Percentiles rank a stretch among this genome's conserved stretches.
Evolutionary conservation across 2,329 filamentous ascomycete species (phyloP).

Genomic region (Pseudopithomyces maydicus): DNA sequence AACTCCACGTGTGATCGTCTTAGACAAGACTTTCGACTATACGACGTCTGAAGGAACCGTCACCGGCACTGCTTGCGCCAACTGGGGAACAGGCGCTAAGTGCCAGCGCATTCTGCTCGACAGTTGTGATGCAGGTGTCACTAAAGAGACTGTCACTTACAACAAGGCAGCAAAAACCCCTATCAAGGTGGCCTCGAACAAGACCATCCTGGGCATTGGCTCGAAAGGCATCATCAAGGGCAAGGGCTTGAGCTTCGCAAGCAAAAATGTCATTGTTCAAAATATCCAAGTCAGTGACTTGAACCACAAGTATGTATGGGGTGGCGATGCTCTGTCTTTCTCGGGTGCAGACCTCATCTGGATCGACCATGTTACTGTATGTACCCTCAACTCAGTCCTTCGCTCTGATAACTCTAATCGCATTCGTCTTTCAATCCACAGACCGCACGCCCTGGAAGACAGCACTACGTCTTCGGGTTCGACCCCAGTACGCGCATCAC

Average conservation of each 20-base stretch:
- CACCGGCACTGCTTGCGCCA: conserved; percentile 44
- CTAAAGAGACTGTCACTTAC: conserved; percentile 48
- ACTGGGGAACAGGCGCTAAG: conserved; percentile 53
- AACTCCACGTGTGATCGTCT: conserved; percentile 43
- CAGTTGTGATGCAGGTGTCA: conserved; percentile 52
- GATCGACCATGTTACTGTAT: conserved; percentile 33
- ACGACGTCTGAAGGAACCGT: conserved; percentile 26
- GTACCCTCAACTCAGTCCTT: no score
- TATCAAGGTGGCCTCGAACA: conserved; percentile 46
- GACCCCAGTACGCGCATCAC: conserved; percentile 17
- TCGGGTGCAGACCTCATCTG: conserved; percentile 36
- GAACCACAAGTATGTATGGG: conserved; percentile 46
- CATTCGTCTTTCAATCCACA: neutral
- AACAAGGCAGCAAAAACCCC: conserved; percentile 29
- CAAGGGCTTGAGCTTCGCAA: no score
- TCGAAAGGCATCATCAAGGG: conserved; percentile 41
- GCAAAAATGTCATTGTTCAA: conserved; percentile 42
- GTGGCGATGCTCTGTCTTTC: conserved; percentile 43
- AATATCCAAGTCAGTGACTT: conserved; percentile 45
- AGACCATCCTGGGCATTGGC: conserved; percentile 48
- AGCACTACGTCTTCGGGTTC: conserved; percentile 18
- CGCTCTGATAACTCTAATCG: neutral
- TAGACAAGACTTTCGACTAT: conserved; percentile 35
- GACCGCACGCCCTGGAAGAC: conserved; percentile 15
- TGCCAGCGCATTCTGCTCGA: conserved; percentile 50